Evolutionary conservation across 352 stramenopile species (phyloP), one percentile per base, ranked within the genome.

Genomic region (Phytophthora pistaciae): DNA sequence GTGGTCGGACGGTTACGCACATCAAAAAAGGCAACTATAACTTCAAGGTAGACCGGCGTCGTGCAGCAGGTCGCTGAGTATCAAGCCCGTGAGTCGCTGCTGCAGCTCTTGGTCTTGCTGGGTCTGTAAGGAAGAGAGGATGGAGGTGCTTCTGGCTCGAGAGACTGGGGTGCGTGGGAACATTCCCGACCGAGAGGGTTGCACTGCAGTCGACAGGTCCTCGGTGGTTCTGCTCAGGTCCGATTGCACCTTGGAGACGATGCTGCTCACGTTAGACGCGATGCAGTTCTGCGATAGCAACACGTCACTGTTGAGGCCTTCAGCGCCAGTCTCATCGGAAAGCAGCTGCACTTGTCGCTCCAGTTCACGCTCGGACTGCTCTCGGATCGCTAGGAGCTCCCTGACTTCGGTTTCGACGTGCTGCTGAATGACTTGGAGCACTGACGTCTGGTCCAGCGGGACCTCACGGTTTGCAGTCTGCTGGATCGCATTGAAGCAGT

Each of bases 61-160:
- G 16, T 10, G 27, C 21, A 85, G n/a, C 31, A 87, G 52, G 21
- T 87, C 79, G 23, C 56, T 52, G 27, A 87, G 56, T 49, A 87
- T 78, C 44, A 74, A 58, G 25, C 63, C 48, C 0, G 77, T 82
- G 44, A 84, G 66, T 23, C 74, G 67, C 11, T 74, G 68, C 21
- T 87, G 74, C 8, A 87, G 52, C 65, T 83, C 62, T 42, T 70
- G 27, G 4, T 71, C 62, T 54, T 84, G 74, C 20, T 80, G 63
- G 5, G 4, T 57, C 40, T 78, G 72, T 0, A 79, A 29, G 21
- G 65, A 72, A 0, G 70, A 77, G 20, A 81, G 62, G 46, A 81
- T 64, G 18, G 74, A 80, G 18, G 54, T 66, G 10, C 31, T 70
- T n/a, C 68, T 70, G 58, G 56, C 62, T n/a, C 71, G 70, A 3